Base-by-base conservation (phyloP, 2,329 filamentous ascomycete genomes). In the Akanthomyces muscarius region DNA sequence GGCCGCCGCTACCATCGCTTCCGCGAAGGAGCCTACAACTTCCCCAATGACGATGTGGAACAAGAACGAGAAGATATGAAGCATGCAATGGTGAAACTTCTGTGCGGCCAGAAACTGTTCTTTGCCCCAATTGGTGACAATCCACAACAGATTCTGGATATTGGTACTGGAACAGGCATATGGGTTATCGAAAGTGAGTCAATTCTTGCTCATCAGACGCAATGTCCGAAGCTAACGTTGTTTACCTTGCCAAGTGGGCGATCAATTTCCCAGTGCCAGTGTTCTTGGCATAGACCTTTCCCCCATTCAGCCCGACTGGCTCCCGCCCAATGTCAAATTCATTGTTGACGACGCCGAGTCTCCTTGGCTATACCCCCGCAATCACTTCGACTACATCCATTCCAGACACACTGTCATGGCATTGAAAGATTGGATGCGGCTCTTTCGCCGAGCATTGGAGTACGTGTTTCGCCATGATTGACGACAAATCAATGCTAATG, bases 321-420 rank as follows among this genome's bases (percentile, higher is more conserved):
- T 86, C 13, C 84, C 83, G 4, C 80, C 83, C 4, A 86, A 86
- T 66, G 77, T 84, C 23, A 76, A 76, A 28, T 86, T 85, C 66
- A 74, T 83, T 69, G 77, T 86, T 13, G 84, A 87, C 63, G 84
- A 87, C 65, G 77, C 82, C 30, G 84, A 87, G 70, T 78, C 78
- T 62, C 76, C 78, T 5, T 87, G 84, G 84, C 70, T 85, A 18
- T 79, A 84, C 65, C 80, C 81, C 5, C 69, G 71, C 4, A 79
- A 84, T 64, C 77, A 81, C 58, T 87, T 86, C 61, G 84, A 88
- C 69, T 86, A 85, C 64, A 80, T 88, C 41, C 85, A 87, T 69
- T 80, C 81, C n/a, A 78, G 86, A 3, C 80, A 84, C 62, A 81
- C 83, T 1, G 80, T 83, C 16, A 79, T 82, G 76, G 82, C 80